Evolutionary conservation across 768 basidiomycete genomes (phyloP).

Genomic region (Hemileccinum impolitum): DNA sequence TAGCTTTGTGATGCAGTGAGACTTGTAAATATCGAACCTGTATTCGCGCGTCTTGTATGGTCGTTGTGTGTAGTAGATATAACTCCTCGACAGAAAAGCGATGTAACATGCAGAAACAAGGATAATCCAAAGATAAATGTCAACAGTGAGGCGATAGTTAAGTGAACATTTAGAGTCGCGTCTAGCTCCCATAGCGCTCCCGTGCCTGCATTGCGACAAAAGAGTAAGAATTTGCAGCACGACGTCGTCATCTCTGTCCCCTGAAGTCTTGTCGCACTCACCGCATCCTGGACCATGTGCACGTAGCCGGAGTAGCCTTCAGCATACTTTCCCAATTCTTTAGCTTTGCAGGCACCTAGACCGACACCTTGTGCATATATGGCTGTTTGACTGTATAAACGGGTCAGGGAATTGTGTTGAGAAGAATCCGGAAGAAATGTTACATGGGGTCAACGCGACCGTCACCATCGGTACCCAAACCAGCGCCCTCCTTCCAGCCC

Average conservation of each 20-base stretch:
- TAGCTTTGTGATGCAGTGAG: conserved; percentile 18
- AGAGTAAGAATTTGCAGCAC: conserved; percentile 24
- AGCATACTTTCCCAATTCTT: conserved; percentile 69
- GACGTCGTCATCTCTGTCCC: conserved; percentile 20
- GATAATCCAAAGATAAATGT: conserved; percentile 16
- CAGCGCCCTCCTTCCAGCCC: conserved; percentile 94
- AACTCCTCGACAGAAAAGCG: conserved; percentile 8
- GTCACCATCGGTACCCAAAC: conserved; percentile 77
- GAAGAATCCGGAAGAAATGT: conserved; percentile 10
- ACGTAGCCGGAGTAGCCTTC: conserved; percentile 71
- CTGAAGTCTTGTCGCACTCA: conserved; percentile 33
- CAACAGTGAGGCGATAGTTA: conserved; percentile 7
- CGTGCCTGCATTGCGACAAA: conserved; percentile 30
- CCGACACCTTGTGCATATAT: conserved; percentile 88
- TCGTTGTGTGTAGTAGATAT: background rate
- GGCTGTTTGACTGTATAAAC: conserved; percentile 61
- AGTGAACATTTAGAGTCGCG: conserved; percentile 10
- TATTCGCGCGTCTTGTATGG: background rate
- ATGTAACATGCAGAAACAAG: conserved; percentile 8
- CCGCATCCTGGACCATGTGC: conserved; percentile 68
- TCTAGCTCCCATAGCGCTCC: conserved; percentile 33
- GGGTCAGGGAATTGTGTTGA: conserved; percentile 7
- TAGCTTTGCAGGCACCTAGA: conserved; percentile 89
- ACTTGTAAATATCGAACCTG: background rate
- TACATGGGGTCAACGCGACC: conserved; percentile 88